Evolutionary conservation across 2,329 filamentous ascomycete genomes (phyloP).

Genomic region (Fusarium nygamai): DNA sequence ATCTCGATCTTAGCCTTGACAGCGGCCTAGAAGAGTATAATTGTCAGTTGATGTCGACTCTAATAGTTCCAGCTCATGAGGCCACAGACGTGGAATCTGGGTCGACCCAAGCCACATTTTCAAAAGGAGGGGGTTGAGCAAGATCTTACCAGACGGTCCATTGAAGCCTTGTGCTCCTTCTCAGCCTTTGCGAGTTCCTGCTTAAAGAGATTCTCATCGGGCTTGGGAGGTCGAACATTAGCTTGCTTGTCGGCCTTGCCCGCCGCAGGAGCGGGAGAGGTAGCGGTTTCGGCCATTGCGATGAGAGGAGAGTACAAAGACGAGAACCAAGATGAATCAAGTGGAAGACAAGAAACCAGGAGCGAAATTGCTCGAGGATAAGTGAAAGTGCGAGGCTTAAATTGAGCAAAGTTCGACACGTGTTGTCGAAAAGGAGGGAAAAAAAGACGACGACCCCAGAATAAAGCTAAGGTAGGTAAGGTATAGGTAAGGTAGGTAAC

Average conservation of each 20-base stretch:
- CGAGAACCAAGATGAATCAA: conserved; percentile 8
- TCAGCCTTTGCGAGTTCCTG: conserved; percentile 81
- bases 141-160: conserved; percentile 64
- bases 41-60: conserved; percentile 23
- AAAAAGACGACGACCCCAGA: conserved; percentile 29
- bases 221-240: conserved; percentile 78
- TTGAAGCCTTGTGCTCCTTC: conserved; percentile 83
- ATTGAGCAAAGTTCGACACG: conserved; percentile 28
- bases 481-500: neutral
- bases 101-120: conserved; percentile 11
- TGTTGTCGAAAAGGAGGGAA: conserved; percentile 26
- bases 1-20: conserved; percentile 89
- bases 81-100: conserved; percentile 32
- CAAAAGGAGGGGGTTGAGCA: conserved; percentile 24
- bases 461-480: conserved; percentile 27
- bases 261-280: conserved; percentile 56
- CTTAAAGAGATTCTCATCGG: conserved; percentile 88
- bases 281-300: conserved; percentile 58
- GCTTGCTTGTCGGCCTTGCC: conserved; percentile 45
- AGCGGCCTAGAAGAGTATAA: conserved; percentile 70
- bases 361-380: conserved; percentile 31
- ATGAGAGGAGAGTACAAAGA: conserved; percentile 38
- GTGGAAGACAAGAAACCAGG: conserved; percentile 31
- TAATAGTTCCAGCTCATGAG: conserved; percentile 17
- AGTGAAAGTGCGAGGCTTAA: conserved; percentile 4